phyloP scores from a whole-genome alignment of 1,139 yeast species.

The Kodamaea sp. region DNA sequence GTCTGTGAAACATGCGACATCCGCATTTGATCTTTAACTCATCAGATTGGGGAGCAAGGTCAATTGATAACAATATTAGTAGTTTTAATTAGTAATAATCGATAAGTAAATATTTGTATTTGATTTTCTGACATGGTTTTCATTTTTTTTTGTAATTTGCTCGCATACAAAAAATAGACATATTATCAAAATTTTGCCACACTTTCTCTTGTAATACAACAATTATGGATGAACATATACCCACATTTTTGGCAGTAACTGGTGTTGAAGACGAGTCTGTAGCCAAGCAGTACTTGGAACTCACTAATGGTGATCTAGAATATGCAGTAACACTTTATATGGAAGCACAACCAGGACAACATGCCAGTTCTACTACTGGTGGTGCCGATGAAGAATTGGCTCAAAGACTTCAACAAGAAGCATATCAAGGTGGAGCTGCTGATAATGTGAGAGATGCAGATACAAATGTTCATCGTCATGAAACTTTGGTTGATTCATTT shows the following conservation, averaged over 20 bases:
- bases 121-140: too few species aligned
- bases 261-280: slow-evolving; percentile 63
- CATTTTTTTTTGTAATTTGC: too few species aligned
- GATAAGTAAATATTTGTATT: too few species aligned
- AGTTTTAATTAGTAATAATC: too few species aligned
- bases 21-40: too few species aligned
- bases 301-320: slow-evolving; percentile 77
- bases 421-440: slow-evolving; percentile 36
- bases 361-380: slow-evolving; percentile 15
- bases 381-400: slow-evolving; percentile 60
- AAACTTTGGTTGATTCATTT: slow-evolving; percentile 58
- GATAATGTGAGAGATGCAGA: slow-evolving; percentile 57
- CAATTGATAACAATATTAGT: too few species aligned
- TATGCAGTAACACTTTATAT: slow-evolving; percentile 81
- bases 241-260: slow-evolving; percentile 82
- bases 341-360: slow-evolving; percentile 45
- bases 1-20: too few species aligned
- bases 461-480: slow-evolving; percentile 77
- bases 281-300: slow-evolving; percentile 77
- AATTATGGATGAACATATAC: slow-evolving; percentile 53
- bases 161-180: too few species aligned
- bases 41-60: too few species aligned
- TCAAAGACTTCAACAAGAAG: slow-evolving; percentile 60
- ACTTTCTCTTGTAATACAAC: neutral
- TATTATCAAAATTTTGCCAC: too few species aligned